Conservation (phyloP, 1,284 basidiomycete species). For the Cystobasidium sp. region DNA sequence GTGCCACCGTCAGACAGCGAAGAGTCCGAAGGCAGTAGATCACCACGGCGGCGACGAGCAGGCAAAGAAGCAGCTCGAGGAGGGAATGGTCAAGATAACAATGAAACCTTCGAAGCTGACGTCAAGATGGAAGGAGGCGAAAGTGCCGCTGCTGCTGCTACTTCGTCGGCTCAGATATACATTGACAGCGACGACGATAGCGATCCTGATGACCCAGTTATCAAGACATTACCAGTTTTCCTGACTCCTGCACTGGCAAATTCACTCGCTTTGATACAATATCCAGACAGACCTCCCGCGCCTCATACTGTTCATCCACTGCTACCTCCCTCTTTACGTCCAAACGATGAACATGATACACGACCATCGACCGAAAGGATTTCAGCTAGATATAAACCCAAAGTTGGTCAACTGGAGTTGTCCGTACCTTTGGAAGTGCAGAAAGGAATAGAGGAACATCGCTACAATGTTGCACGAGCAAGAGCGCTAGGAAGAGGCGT, state of each 20-base stretch:
- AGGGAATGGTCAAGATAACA: background rate
- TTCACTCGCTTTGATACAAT: constrained; percentile 53
- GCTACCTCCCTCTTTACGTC: constrained; percentile 52
- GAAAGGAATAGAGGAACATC: constrained; percentile 44
- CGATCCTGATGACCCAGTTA: constrained; percentile 48
- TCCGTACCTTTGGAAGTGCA: constrained; percentile 52
- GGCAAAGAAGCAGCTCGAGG: constrained; percentile 3
- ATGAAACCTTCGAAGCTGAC: background rate
- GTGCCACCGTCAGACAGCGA: constrained; percentile 15
- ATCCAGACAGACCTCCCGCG: constrained; percentile 52
- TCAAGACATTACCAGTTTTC: constrained; percentile 51
- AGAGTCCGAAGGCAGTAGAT: constrained; percentile 10
- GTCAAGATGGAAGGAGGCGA: constrained; percentile 15
- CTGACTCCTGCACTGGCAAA: constrained; percentile 49
- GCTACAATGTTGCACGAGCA: constrained; percentile 53
- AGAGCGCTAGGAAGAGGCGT: constrained; percentile 50
- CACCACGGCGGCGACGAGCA: constrained; percentile 20
- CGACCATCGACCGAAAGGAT: constrained; percentile 42
- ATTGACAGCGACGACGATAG: constrained; percentile 33
- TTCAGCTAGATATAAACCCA: constrained; percentile 51
- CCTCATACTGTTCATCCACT: constrained; percentile 52
- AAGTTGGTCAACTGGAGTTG: constrained; percentile 52
- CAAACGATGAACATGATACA: constrained; percentile 45
- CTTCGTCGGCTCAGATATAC: constrained; percentile 11
- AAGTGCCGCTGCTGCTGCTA: background rate